Evolutionary conservation across 768 basidiomycete genomes (phyloP).

Genomic region (Termitomyces sp.): DNA sequence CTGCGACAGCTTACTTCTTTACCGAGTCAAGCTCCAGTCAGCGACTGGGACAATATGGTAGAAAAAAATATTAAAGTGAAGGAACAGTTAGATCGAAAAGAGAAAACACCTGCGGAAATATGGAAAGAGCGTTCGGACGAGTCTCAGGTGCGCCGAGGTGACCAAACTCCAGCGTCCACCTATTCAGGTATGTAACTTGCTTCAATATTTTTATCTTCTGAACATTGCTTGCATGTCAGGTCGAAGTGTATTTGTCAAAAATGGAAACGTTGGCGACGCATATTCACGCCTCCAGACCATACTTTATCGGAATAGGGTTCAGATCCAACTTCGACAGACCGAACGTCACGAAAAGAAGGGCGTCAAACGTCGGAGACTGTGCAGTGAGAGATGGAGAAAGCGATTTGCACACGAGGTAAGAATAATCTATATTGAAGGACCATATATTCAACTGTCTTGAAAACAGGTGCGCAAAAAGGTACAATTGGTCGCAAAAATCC

Average conservation of each 20-base stretch:
- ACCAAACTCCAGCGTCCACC: slow-evolving; percentile 36
- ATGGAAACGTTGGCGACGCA: slow-evolving; percentile 40
- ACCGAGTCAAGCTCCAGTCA: neutral
- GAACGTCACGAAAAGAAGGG: slow-evolving; percentile 82
- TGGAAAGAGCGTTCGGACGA: slow-evolving; percentile 33
- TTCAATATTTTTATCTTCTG: neutral
- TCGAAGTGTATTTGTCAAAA: slow-evolving; percentile 47
- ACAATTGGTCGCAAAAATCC: slow-evolving; percentile 73
- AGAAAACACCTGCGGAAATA: slow-evolving; percentile 21
- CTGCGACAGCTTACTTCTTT: slow-evolving; percentile 1
- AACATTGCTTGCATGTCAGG: slow-evolving; percentile 34
- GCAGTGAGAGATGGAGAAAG: slow-evolving; percentile 74
- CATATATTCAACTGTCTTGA: slow-evolving; percentile 7
- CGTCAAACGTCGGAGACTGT: slow-evolving; percentile 66
- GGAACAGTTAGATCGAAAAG: rapidly evolving
- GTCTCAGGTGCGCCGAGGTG: slow-evolving; percentile 14
- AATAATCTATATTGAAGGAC: slow-evolving; percentile 9
- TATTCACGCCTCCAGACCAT: slow-evolving; percentile 46
- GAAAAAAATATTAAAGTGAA: neutral
- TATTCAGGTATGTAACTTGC: slow-evolving; percentile 40
- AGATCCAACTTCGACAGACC: slow-evolving; percentile 38
- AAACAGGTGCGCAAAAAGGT: slow-evolving; percentile 81
- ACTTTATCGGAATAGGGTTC: slow-evolving; percentile 52
- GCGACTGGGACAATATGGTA: neutral
- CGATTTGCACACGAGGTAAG: slow-evolving; percentile 76